Percentiles rank a stretch among this genome's conserved stretches.
These are phyloP conservation scores for Aspergillus uvarum DNA, from an alignment of 2,329 filamentous ascomycete genomes.

Conservation along the genomic window DNA sequence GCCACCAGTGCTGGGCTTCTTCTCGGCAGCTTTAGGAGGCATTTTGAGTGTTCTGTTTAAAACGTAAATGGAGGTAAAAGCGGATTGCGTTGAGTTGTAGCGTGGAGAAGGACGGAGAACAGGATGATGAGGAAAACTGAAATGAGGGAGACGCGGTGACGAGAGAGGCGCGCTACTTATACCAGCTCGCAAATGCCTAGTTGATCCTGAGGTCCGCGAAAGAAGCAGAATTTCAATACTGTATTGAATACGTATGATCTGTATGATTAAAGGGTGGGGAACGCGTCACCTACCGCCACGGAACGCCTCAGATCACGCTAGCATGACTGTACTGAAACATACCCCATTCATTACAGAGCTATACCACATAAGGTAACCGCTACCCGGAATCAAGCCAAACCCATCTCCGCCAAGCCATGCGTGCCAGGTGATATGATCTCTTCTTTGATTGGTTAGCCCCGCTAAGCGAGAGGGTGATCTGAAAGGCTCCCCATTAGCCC, in stretches of 20 bases:
- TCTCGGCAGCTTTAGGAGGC: slow-evolving; percentile 96
- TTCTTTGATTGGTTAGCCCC: slow-evolving; percentile 42
- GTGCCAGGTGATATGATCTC: slow-evolving; percentile 32
- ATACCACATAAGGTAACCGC: slow-evolving; percentile 27
- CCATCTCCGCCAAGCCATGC: slow-evolving; percentile 16
- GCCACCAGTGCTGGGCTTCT: slow-evolving; percentile 91
- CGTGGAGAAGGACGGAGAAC: slow-evolving; percentile 21
- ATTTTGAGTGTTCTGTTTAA: slow-evolving; percentile 58
- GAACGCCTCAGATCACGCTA: slow-evolving; percentile 19
- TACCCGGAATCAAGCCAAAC: slow-evolving; percentile 15
- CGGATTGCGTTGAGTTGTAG: slow-evolving; percentile 30
- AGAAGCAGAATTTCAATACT: slow-evolving; percentile 49
- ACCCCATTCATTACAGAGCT: slow-evolving; percentile 24
- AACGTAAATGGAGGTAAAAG: slow-evolving; percentile 24
- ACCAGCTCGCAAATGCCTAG: slow-evolving; percentile 41
- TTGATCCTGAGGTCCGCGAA: slow-evolving; percentile 47
- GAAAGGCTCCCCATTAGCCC: slow-evolving; percentile 38
- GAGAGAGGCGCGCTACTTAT: slow-evolving; percentile 49
- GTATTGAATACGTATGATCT: slow-evolving; percentile 45
- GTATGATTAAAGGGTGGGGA: slow-evolving; percentile 42
- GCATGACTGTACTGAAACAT: slow-evolving; percentile 24
- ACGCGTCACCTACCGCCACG: slow-evolving; percentile 23
- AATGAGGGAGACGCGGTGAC: slow-evolving; percentile 40
- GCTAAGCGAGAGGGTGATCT: slow-evolving; percentile 50
- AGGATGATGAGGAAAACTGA: slow-evolving; percentile 33